A percentile compares a stretch with the other conserved stretches of the same genome.
Evolutionary conservation across 805 yeast species (phyloP).

Genomic region (Saturnispora mendoncae): DNA sequence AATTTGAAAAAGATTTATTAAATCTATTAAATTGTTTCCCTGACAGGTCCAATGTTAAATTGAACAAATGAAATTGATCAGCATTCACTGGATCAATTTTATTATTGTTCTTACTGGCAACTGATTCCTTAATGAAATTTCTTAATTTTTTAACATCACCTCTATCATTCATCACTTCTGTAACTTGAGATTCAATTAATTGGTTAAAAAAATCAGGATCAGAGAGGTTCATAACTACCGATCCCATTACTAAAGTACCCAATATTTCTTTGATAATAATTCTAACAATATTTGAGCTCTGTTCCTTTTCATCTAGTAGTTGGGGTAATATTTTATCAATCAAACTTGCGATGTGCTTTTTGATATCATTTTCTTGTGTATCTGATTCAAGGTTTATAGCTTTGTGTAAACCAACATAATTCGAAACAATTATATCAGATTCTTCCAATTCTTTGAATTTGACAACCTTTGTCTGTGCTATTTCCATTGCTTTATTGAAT

Average conservation of each 20-base stretch:
- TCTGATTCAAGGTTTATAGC: constrained; percentile 36
- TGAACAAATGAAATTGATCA: constrained; percentile 3
- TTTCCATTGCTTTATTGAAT: constrained; percentile 37
- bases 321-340: constrained; percentile 38
- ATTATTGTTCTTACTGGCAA: background rate
- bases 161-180: constrained; percentile 60
- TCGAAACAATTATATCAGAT: constrained; percentile 34
- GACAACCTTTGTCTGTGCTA: constrained; percentile 24
- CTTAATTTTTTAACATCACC: constrained; percentile 66
- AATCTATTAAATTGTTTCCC: constrained; percentile 3
- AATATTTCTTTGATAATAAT: constrained; percentile 56
- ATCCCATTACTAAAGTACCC: constrained; percentile 46
- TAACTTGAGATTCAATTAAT: constrained; percentile 47
- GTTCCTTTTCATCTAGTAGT: constrained; percentile 40
- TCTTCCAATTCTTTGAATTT: constrained; percentile 25
- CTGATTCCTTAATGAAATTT: constrained; percentile 6
- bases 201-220: constrained; percentile 77
- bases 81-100: background rate
- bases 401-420: constrained; percentile 47
- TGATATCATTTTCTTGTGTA: constrained; percentile 35
- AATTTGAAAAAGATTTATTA: background rate
- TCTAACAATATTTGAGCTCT: constrained; percentile 38
- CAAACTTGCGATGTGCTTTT: constrained; percentile 38
- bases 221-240: constrained; percentile 41
- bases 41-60: background rate